Percentiles rank a stretch among this genome's conserved stretches.
Evolutionary conservation across 2,329 filamentous ascomycete genomes (phyloP).

Genomic region (Scedosporium dehoogii): DNA sequence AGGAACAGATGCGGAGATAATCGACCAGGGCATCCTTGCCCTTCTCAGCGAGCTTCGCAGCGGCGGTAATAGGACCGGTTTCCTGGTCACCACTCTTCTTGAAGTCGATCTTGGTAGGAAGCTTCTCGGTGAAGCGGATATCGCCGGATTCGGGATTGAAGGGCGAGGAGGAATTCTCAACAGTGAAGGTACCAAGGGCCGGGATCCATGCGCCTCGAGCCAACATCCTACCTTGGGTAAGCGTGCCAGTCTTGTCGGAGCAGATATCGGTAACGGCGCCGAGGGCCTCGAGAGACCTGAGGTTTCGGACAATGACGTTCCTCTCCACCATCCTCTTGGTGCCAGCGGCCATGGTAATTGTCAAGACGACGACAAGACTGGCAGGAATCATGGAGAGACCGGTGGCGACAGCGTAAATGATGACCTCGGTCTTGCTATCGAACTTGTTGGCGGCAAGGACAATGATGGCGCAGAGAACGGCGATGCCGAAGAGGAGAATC

Average conservation of each 20-base stretch:
- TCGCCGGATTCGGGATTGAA: constrained; percentile 46
- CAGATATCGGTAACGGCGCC: constrained; percentile 50
- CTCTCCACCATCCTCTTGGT: constrained; percentile 42
- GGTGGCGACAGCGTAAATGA: constrained; percentile 41
- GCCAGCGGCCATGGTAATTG: constrained; percentile 48
- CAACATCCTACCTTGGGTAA: constrained; percentile 56
- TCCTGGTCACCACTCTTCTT: constrained; percentile 17
- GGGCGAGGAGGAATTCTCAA: constrained; percentile 44
- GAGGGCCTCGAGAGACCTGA: constrained; percentile 45
- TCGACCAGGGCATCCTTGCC: constrained; percentile 33
- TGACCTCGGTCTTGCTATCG: constrained; percentile 44
- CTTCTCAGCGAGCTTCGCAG: constrained; percentile 27
- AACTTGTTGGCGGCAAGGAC: constrained; percentile 56
- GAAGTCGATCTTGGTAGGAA: constrained; percentile 29
- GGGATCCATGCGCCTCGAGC: constrained; percentile 50
- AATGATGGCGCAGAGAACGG: constrained; percentile 59
- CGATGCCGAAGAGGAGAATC: constrained; percentile 54
- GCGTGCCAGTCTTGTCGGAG: constrained; percentile 48
- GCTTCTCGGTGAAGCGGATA: constrained; percentile 27
- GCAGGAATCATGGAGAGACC: constrained; percentile 41
- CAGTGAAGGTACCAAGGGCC: constrained; percentile 43
- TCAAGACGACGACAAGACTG: constrained; percentile 41
- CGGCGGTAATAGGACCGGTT: constrained; percentile 15
- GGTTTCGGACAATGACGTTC: constrained; percentile 42
- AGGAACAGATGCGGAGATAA: constrained; percentile 49